Evolutionary conservation across 2,329 filamentous ascomycete species (phyloP).

Genomic region (Fusarium sp.): DNA sequence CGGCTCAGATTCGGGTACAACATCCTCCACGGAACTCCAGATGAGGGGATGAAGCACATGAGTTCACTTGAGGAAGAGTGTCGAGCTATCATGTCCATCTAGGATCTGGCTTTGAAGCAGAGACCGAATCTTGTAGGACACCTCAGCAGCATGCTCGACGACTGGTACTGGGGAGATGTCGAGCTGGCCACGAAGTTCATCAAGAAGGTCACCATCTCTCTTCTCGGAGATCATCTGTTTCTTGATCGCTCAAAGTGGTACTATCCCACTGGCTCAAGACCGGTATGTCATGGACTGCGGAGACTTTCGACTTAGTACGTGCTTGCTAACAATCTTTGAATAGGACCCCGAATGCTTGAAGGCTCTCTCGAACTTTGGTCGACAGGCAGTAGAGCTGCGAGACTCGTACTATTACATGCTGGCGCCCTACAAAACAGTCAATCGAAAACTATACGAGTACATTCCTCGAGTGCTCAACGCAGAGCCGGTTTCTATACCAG

Average conservation of each 20-base stretch:
- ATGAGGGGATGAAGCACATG: slow-evolving; percentile 1
- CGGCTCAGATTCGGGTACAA: slow-evolving; percentile 26
- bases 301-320: neutral
- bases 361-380: slow-evolving; percentile 7
- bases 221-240: slow-evolving; percentile 7
- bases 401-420: slow-evolving; percentile 20
- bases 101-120: slow-evolving; percentile 3
- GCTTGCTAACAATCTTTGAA: neutral
- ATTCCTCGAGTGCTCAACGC: neutral
- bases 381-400: neutral
- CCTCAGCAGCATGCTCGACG: slow-evolving; percentile 19
- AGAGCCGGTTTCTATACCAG: neutral
- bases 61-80: neutral
- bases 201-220: neutral
- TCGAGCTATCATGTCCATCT: slow-evolving; percentile 17
- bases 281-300: neutral
- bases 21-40: neutral
- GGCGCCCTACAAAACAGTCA: neutral
- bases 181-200: neutral
- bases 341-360: neutral
- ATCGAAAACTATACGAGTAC: slow-evolving; percentile 1
- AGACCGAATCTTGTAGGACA: neutral
- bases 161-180: slow-evolving; percentile 12
- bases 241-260: slow-evolving; percentile 19
- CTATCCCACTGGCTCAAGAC: slow-evolving; percentile 1